These are phyloP conservation scores for Podospora sp. DNA, from an alignment of 495 filamentous ascomycete species.

Conservation along the genomic window DNA sequence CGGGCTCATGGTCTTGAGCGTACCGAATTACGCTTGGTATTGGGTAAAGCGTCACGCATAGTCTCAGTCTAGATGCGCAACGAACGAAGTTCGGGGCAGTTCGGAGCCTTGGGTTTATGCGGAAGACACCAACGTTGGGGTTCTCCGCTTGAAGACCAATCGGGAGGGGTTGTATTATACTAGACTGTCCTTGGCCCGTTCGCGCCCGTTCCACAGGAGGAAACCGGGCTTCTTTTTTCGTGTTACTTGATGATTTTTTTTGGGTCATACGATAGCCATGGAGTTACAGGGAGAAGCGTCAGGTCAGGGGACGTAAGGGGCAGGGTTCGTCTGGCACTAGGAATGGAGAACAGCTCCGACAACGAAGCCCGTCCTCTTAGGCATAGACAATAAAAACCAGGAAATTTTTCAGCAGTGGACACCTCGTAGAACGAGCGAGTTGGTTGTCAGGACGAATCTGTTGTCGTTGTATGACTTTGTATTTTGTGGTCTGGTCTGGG, in stretches of 20 bases:
- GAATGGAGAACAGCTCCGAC: background rate
- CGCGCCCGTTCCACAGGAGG: background rate
- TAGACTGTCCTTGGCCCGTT: background rate
- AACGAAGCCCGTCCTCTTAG: background rate
- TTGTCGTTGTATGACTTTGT: background rate
- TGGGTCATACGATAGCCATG: background rate
- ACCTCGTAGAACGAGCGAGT: background rate
- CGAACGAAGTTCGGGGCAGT: background rate
- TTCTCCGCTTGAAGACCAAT: background rate
- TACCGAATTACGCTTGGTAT: background rate
- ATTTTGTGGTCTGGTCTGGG: background rate
- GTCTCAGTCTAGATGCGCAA: background rate
- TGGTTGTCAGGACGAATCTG: background rate
- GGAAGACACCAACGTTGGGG: background rate
- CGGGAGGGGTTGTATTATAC: background rate
- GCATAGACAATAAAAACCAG: background rate
- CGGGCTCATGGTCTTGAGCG: conserved; percentile 32
- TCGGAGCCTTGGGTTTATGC: background rate
- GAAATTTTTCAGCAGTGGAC: background rate
- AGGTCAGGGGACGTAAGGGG: background rate
- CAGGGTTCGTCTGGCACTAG: background rate
- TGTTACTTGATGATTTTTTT: background rate
- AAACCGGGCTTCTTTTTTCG: background rate
- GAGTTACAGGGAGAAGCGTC: background rate
- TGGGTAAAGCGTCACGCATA: background rate